Evolutionary conservation across 768 basidiomycete species (phyloP).

Genomic region (Mycena metata): DNA sequence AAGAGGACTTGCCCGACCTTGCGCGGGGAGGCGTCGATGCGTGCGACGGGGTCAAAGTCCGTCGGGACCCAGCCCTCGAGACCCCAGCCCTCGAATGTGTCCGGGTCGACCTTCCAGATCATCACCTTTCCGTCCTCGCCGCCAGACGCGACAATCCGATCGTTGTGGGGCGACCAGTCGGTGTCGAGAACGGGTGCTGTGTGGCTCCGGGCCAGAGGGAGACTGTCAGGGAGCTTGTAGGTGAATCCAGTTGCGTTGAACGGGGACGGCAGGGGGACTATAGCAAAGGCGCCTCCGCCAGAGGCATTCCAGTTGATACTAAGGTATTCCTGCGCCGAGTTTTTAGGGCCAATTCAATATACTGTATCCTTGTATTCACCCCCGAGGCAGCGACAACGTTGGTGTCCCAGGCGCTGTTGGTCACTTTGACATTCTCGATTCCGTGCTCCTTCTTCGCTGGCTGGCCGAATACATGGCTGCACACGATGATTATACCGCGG

Average conservation of each 20-base stretch:
- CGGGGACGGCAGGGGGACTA: constrained; percentile 87
- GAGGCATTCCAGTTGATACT: constrained; percentile 96
- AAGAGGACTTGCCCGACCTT: constrained; percentile 96
- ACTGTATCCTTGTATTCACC: constrained; percentile 52
- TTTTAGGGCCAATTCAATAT: constrained; percentile 30
- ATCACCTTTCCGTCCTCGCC: constrained; percentile 96
- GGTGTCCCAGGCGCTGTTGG: constrained; percentile 96
- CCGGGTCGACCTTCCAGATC: constrained; percentile 86
- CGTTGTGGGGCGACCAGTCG: constrained; percentile 96
- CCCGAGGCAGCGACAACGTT: constrained; percentile 90
- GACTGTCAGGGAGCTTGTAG: constrained; percentile 89
- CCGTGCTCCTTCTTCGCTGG: constrained; percentile 86
- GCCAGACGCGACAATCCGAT: constrained; percentile 89
- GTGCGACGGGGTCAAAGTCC: constrained; percentile 89
- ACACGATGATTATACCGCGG: constrained; percentile 23
- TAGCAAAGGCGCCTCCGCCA: constrained; percentile 94
- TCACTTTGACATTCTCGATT: constrained; percentile 87
- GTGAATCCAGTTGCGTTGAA: constrained; percentile 71
- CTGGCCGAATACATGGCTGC: constrained; percentile 93
- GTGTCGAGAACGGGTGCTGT: constrained; percentile 92
- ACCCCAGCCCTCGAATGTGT: constrained; percentile 87
- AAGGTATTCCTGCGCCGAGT: constrained; percentile 75
- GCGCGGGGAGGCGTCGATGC: constrained; percentile 82
- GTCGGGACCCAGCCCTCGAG: constrained; percentile 83
- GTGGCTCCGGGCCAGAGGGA: constrained; percentile 92